A percentile compares a stretch with the other conserved stretches of the same genome.
phyloP scores from a whole-genome alignment of 2,329 filamentous ascomycete species.

The Penicillium sp. region DNA sequence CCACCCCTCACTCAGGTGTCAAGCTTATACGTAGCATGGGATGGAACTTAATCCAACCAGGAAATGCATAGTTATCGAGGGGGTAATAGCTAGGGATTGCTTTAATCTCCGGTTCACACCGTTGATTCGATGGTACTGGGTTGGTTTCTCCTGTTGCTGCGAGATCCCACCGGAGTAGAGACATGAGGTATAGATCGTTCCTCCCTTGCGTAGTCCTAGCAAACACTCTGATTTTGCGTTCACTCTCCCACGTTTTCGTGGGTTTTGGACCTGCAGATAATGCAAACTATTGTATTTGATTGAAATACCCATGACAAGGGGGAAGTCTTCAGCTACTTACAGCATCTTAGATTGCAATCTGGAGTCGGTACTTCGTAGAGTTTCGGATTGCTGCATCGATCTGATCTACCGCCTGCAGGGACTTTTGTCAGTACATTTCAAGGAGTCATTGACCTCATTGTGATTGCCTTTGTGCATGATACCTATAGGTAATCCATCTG shows the following conservation, averaged over 20 bases:
- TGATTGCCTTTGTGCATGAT: neutral
- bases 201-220: conserved; percentile 16
- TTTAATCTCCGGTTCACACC: conserved; percentile 7
- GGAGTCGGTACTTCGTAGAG: neutral
- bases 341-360: neutral
- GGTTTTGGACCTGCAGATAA: neutral
- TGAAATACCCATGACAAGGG: conserved; percentile 8
- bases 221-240: neutral
- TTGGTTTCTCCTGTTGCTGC: conserved; percentile 12
- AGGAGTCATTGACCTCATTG: neutral
- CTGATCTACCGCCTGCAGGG: conserved; percentile 6
- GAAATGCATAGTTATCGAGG: conserved; percentile 8
- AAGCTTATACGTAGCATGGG: neutral
- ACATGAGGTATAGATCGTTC: conserved; percentile 4
- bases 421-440: neutral
- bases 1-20: neutral
- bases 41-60: conserved; percentile 2
- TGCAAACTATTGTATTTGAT: neutral
- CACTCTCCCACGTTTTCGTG: neutral
- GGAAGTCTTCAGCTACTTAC: neutral
- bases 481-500: neutral
- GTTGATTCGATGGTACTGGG: conserved; percentile 2
- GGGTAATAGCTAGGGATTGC: conserved; percentile 2
- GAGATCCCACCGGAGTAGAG: conserved; percentile 8
- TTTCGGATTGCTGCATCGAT: conserved; percentile 1